These are phyloP conservation scores for Allium cepa DNA, from an alignment of 106 monocot genomes.

Conservation along the genomic window DNA sequence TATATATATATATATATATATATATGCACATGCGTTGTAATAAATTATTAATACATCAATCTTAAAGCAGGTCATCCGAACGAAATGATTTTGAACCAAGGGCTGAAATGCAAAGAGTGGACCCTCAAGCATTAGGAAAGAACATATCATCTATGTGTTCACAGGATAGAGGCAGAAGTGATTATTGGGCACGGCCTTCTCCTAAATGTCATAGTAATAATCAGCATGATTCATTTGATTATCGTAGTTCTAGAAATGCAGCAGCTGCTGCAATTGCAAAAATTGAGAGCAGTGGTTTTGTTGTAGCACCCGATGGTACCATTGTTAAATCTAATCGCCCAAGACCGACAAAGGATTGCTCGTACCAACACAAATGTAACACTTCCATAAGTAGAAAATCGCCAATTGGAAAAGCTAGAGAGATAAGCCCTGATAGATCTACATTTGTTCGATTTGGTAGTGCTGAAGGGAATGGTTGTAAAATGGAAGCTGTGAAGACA, in stretches of 20 bases:
- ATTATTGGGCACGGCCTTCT: slow-evolving; percentile 31
- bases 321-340: slow-evolving; percentile 41
- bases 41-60: slow-evolving; percentile 2
- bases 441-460: slow-evolving; percentile 15
- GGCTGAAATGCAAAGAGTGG: slow-evolving; percentile 26
- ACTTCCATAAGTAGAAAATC: slow-evolving; percentile 31
- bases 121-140: slow-evolving; percentile 20
- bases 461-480: slow-evolving; percentile 25
- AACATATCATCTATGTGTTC: slow-evolving; percentile 16
- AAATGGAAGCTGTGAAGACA: slow-evolving; percentile 7
- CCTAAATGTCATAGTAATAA: slow-evolving; percentile 13
- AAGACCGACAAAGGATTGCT: slow-evolving; percentile 12
- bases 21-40: slow-evolving; percentile 1
- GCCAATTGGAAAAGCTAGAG: slow-evolving; percentile 29
- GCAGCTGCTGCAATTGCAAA: slow-evolving; percentile 79
- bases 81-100: slow-evolving; percentile 10
- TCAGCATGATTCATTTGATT: slow-evolving; percentile 32
- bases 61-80: slow-evolving; percentile 23
- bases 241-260: slow-evolving; percentile 57
- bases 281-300: slow-evolving; percentile 83
- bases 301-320: slow-evolving; percentile 88
- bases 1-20: not conserved
- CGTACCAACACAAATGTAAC: slow-evolving; percentile 6
- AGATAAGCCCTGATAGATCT: slow-evolving; percentile 32
- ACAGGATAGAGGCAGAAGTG: slow-evolving; percentile 31